These are phyloP conservation scores for Sporothrix schenckii DNA, from an alignment of 2,329 filamentous ascomycete genomes.

Conservation along the genomic window DNA sequence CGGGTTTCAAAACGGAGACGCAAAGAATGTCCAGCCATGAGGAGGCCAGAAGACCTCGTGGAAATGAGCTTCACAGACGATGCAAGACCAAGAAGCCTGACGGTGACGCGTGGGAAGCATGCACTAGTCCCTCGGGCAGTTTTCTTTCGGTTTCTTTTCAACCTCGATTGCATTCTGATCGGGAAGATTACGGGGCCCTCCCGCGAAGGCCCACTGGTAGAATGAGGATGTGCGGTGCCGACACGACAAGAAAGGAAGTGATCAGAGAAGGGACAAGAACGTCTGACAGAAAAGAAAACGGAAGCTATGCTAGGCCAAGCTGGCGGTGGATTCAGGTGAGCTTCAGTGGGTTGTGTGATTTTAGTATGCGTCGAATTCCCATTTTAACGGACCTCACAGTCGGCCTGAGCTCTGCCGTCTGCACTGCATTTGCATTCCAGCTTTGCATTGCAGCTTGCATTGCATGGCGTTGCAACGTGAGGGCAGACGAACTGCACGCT, in stretches of 20 bases:
- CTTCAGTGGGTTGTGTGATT: slow-evolving; percentile 4
- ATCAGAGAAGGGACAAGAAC: background rate
- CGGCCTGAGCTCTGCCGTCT: background rate
- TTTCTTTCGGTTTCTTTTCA: background rate
- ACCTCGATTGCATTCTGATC: no score
- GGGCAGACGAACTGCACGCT: background rate
- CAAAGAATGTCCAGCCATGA: background rate
- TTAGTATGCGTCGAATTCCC: no score
- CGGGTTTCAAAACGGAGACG: slow-evolving; percentile 7
- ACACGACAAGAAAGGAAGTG: slow-evolving; percentile 19
- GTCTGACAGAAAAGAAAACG: background rate
- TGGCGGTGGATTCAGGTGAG: background rate
- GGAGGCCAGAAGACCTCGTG: background rate
- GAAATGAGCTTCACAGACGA: background rate
- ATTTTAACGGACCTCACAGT: background rate
- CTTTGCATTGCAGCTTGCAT: slow-evolving; percentile 16
- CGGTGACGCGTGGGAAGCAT: background rate
- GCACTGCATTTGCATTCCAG: slow-evolving; percentile 15
- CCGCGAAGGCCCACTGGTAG: slow-evolving; percentile 10
- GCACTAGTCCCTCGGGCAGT: slow-evolving; percentile 6
- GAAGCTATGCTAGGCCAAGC: background rate
- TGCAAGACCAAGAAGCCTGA: background rate
- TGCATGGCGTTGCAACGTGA: background rate
- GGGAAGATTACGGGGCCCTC: background rate
- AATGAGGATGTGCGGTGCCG: slow-evolving; percentile 31